Conservation (phyloP, 495 filamentous ascomycete species). For the Apiosordaria backusii region DNA sequence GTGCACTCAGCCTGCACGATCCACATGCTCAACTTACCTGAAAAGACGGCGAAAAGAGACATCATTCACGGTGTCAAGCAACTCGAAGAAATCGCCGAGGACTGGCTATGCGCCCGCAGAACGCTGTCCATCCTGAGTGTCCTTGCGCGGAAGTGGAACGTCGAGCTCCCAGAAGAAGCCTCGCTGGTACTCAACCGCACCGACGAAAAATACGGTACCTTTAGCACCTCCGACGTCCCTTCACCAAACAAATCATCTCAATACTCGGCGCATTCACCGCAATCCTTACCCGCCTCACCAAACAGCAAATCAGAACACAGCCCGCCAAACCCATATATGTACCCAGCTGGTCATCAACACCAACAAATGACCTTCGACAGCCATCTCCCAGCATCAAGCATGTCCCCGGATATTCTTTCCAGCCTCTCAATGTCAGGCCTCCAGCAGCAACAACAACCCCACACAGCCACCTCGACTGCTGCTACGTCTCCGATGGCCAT, state of each 20-base stretch:
- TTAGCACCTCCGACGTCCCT: constrained; percentile 55
- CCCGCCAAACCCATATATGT: constrained; percentile 26
- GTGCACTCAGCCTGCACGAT: constrained; percentile 90
- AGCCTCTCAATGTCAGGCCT: constrained; percentile 19
- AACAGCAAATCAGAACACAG: constrained; percentile 19
- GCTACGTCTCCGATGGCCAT: constrained; percentile 26
- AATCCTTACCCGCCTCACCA: constrained; percentile 24
- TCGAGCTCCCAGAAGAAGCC: constrained; percentile 83
- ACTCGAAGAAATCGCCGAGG: constrained; percentile 92
- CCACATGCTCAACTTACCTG: constrained; percentile 87
- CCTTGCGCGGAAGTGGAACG: constrained; percentile 82
- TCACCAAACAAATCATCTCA: constrained; percentile 38
- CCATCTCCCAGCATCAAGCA: constrained; percentile 12
- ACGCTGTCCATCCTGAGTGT: constrained; percentile 82
- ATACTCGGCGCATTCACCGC: constrained; percentile 27
- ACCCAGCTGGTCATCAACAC: constrained; percentile 17
- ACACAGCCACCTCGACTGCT: constrained; percentile 17
- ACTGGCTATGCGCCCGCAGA: constrained; percentile 85
- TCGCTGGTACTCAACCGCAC: constrained; percentile 63
- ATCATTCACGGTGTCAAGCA: constrained; percentile 87
- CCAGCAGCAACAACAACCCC: constrained; percentile 7
- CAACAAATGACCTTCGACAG: constrained; percentile 24
- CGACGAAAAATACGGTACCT: constrained; percentile 52
- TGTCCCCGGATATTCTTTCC: constrained; percentile 28
- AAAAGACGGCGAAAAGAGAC: constrained; percentile 83